phyloP scores from a whole-genome alignment of 192 early-diverging fungal genomes.

The Rhizophlyctis rosea region DNA sequence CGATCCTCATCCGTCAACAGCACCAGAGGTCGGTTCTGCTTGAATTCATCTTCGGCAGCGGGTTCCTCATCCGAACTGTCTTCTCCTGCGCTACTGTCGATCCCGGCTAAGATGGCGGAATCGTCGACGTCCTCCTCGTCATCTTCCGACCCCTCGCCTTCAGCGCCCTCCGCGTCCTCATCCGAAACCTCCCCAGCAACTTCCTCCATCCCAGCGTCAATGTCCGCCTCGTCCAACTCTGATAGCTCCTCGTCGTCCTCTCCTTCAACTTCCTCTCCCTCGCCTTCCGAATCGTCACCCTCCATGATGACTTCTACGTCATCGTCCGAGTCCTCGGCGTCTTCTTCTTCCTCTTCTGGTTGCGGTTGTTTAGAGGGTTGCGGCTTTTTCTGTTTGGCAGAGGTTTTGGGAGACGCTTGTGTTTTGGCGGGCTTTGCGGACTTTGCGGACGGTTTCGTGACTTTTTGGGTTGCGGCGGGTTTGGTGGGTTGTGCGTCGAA shows the following conservation, averaged over 20 bases:
- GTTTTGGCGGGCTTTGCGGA: too few relatives aligned
- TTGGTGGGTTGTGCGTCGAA: too few relatives aligned
- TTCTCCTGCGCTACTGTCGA: constrained; percentile 18
- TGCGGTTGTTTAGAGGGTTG: too few relatives aligned
- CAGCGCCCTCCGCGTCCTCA: not conserved
- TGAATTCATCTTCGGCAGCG: not conserved
- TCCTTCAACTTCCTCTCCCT: not conserved
- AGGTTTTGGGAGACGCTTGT: too few relatives aligned
- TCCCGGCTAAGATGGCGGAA: constrained; percentile 6
- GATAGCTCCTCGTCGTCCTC: constrained; percentile 5
- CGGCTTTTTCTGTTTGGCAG: too few relatives aligned
- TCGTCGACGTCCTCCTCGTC: constrained; percentile 15
- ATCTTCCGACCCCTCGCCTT: not conserved
- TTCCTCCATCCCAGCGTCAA: not conserved
- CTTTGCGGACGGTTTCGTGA: too few relatives aligned
- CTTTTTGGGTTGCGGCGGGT: too few relatives aligned
- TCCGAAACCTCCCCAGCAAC: not conserved
- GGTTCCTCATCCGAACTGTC: constrained; percentile 27
- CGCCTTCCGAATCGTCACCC: constrained; percentile 7
- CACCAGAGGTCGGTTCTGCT: constrained; percentile 20
- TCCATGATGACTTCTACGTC: constrained; percentile 11
- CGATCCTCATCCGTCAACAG: constrained; percentile 9
- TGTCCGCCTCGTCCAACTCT: not conserved
- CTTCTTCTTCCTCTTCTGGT: constrained; percentile 13
- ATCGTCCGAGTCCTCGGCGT: constrained; percentile 14